Base-by-base conservation (phyloP, 148 eudicot genomes). In the Limonium bicolor region DNA sequence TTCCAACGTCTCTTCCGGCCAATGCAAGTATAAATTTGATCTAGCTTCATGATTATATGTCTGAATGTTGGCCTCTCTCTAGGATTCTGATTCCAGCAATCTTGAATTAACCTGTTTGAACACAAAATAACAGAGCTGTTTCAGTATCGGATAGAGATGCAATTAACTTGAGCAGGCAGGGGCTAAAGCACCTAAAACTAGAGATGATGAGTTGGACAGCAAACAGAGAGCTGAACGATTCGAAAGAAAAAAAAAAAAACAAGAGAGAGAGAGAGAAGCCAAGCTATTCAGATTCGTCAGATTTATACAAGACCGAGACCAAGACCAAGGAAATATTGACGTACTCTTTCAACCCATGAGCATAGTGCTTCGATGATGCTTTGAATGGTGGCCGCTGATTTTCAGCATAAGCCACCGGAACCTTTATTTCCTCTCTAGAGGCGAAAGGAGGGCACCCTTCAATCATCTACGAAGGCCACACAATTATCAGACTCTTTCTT, bases 331-430 rank as follows among this genome's bases (percentile, higher is more conserved):
- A 15, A 0, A 48, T 32, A 22, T 55, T 64, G 73, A 50, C 82
- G 11, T 76, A 92, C 99, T 78, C 94, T 68, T 42, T 85, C 21
- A 92, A 64, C 40, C 95, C 85, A 59, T 76, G 88, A 17, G 82
- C 56, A 63, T 90, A 90, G 58, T 22, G 37, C 78, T 74, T 84
- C 13, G 70, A 39, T 18, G 87, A 60, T 43, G 95, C 93, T 52
- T 36, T 76, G 54, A 84, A 90, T 19, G 95, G 99, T 48, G 99
- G 99, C 17, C 95, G 93, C 53, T 77, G 52, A 48, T 84, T 76
- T 9, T 61, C 58, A 47, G 67, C 74, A 62, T 78, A 90, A 29
- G 72, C 77, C 47, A 65, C 46, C 27, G 75, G 84, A 29, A 74
- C 93, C 22, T 73, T 82, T 26, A 39, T 43, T 27, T 67, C 99